Evolutionary conservation across 208 protist genomes (phyloP), one percentile per base, ranked within the genome.

Genomic region (Lotmaria passim): DNA sequence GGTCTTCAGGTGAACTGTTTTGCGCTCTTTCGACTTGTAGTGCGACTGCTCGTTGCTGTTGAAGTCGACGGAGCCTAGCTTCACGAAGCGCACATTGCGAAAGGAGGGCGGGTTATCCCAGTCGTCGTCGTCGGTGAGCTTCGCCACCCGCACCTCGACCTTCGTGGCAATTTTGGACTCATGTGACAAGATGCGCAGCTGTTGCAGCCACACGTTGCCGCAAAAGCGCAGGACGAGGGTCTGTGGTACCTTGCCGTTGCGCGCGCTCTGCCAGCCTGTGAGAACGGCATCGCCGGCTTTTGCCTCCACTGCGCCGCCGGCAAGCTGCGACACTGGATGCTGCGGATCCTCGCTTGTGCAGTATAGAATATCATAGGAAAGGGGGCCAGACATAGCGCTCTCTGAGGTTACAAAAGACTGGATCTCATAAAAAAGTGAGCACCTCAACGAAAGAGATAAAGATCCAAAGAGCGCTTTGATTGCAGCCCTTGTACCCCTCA

Each of bases 311-410:
- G 52, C 68, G 28, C 61, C 39, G 50, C 85, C 73, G 0, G 64
- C 73, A 17, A 97, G 68, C 39, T 86, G 70, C 14, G 77, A 79
- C 8, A 94, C 69, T 12, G 90, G 86, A 52, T 90, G 80, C 14
- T 76, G 53, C 38, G 81, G 71, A 34, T 94, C 90, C 56, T 95
- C 73, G 60, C 90, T 94, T 23, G 81, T 92, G 79, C 86, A 87
- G 69, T 89, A 93, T 39, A 94, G 73, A 36, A 97, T 56, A 65
- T 94, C 91, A 62, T 94, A 97, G 28, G 87, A 81, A 21, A 97
- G 59, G 21, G 31, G 34, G 1, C 36, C 66, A 24, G 69, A 66
- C 71, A 77, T 76, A 31, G 23, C 53, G 21, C 21, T 31, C 46
- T 28, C 26, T 2, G 5, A 34, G n/a, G n/a, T n/a, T n/a, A n/a